phyloP scores from a whole-genome alignment of 2,329 filamentous ascomycete genomes.

The Cladosporium sp. region DNA sequence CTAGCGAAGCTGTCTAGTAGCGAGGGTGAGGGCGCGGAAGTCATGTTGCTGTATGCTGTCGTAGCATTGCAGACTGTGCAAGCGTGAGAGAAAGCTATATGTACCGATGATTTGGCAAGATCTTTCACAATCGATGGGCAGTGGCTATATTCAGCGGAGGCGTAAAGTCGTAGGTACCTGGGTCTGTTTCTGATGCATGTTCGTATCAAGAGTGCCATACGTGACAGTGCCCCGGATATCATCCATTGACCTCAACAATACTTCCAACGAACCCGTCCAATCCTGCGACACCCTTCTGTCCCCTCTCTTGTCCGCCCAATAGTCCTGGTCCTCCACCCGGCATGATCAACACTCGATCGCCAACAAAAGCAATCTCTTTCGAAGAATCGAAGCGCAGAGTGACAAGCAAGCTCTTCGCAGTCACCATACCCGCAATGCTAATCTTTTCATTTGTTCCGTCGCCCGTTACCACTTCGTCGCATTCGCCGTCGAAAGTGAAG shows the following conservation, averaged over 20 bases:
- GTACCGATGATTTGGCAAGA: too few relatives aligned
- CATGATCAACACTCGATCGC: constrained; percentile 65
- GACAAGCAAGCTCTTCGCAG: constrained; percentile 44
- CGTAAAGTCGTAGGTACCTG: too few relatives aligned
- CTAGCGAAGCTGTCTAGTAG: neutral
- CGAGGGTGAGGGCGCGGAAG: too few relatives aligned
- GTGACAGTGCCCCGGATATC: constrained; percentile 20
- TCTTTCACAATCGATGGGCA: too few relatives aligned
- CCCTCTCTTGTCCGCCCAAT: constrained; percentile 51
- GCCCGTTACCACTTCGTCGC: constrained; percentile 13
- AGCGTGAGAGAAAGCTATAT: too few relatives aligned
- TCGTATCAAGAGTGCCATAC: too few relatives aligned
- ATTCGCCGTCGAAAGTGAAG: constrained; percentile 26
- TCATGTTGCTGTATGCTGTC: too few relatives aligned
- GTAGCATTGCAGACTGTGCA: too few relatives aligned
- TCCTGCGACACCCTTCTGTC: constrained; percentile 49
- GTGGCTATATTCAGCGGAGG: too few relatives aligned
- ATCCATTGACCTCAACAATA: constrained; percentile 39
- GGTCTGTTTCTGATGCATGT: too few relatives aligned
- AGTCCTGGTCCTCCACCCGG: constrained; percentile 63
- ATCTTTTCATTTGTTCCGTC: constrained; percentile 15
- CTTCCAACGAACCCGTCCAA: constrained; percentile 69
- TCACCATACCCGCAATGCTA: constrained; percentile 21
- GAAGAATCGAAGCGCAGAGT: constrained; percentile 65
- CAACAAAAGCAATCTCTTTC: constrained; percentile 70